Base-by-base conservation (phyloP, 2,329 filamentous ascomycete genomes). In the Neoascochyta sp. region DNA sequence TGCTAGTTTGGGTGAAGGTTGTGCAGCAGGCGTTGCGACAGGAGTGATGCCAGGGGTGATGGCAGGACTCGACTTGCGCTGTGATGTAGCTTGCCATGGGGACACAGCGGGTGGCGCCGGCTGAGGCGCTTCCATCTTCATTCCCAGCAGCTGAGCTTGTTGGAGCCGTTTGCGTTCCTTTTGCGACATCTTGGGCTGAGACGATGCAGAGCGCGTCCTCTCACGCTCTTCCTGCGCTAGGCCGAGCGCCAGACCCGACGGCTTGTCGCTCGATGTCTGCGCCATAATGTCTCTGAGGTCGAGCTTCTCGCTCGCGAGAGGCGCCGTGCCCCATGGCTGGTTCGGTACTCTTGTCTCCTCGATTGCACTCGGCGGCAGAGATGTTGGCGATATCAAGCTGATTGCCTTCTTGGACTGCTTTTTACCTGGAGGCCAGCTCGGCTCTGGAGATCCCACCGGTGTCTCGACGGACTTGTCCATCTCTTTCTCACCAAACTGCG, bases 241-340 rank as follows among this genome's bases (percentile, higher is more conserved):
- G 0, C 66, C 73, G 17, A 75, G 46, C 1, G 73, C 74, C 12
- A 78, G 47, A 30, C 70, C 74, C 1, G 75, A 78, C 2, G 71
- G 65, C 22, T 68, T 66, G 14, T 56, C 64, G 15, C 61, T 52
- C 0, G 75, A 71, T 2, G 76, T 65, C 52, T 83, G 78, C 7
- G 68, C 70, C 77, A 95, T 82, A 43, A 94, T 86, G 22, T 86
- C 78, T 44, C 78, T 84, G 30, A 95, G 71, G 35, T 85, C 83
- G 9, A 87, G 66, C 57, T 84, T 88, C 0, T 73, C 65, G 0
- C 73, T 74, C 3, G 75, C 68, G 4, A 86, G 59, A 2, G 70
- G 62, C 7, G 73, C 59, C 3, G 67, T 58, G 9, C 63, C 70
- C 77, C 78, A 81, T 18, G 76, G 74, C 9, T 55, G 59, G 15